Conservation (phyloP, 169 alveolate genomes). For the Plasmodium knowlesi region DNA sequence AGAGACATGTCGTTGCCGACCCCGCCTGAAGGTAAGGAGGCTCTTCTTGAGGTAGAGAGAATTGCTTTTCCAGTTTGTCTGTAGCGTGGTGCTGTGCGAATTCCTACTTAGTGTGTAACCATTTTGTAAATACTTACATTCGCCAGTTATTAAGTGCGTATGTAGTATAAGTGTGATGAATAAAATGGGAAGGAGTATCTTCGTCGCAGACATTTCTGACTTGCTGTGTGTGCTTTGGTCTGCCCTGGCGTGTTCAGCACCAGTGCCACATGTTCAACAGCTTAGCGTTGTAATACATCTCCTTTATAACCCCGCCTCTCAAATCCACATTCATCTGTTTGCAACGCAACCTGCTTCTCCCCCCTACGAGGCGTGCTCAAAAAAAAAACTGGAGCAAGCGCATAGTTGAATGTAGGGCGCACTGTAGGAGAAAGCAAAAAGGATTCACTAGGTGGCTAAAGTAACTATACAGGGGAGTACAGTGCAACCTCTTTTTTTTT, state of each 20-base stretch:
- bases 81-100: not conserved
- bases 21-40: not conserved
- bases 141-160: constrained; percentile 14
- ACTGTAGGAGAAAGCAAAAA: not conserved
- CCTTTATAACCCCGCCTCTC: not conserved
- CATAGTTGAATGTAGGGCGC: not conserved
- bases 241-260: not conserved
- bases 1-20: not conserved
- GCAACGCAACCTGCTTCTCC: not conserved
- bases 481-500: not conserved
- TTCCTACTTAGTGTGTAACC: not conserved
- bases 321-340: not conserved
- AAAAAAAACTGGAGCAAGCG: not conserved
- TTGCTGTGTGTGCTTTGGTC: not conserved
- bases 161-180: constrained; percentile 5
- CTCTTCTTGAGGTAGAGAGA: not conserved
- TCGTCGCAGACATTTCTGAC: constrained; percentile 48
- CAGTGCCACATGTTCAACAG: not conserved
- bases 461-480: not conserved
- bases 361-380: not conserved
- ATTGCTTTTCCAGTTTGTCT: not conserved
- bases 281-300: not conserved
- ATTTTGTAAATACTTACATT: constrained; percentile 10
- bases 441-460: not conserved
- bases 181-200: not conserved